Conservation (phyloP, 768 basidiomycete species). For the Grammothele lineata region DNA sequence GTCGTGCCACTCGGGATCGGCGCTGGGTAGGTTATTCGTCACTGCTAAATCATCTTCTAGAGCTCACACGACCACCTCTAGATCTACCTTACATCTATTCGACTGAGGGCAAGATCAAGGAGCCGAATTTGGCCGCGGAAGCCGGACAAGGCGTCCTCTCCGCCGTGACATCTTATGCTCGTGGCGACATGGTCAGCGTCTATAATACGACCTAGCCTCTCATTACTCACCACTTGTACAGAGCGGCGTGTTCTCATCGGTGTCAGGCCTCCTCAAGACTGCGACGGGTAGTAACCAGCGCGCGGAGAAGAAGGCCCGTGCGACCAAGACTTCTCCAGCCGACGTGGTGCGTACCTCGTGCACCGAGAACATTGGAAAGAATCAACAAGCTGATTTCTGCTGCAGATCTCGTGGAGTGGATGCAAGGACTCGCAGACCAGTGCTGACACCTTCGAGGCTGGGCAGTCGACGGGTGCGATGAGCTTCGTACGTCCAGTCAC, state of each 20-base stretch:
- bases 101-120: slow-evolving; percentile 93
- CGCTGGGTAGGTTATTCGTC: slow-evolving; percentile 36
- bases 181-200: slow-evolving; percentile 57
- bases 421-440: slow-evolving; percentile 85
- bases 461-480: slow-evolving; percentile 76
- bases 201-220: not conserved
- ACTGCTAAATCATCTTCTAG: not conserved
- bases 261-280: slow-evolving; percentile 70
- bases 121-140: slow-evolving; percentile 83
- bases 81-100: slow-evolving; percentile 64
- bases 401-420: slow-evolving; percentile 73
- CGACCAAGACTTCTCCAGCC: slow-evolving; percentile 72
- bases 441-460: slow-evolving; percentile 73
- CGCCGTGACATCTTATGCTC: slow-evolving; percentile 71
- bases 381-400: not conserved
- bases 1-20: slow-evolving; percentile 48
- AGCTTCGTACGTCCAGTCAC: slow-evolving; percentile 61
- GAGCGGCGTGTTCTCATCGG: slow-evolving; percentile 67
- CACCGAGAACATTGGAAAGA: no score
- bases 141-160: slow-evolving; percentile 85
- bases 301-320: slow-evolving; percentile 52
- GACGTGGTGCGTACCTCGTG: slow-evolving; percentile 64
- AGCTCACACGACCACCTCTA: slow-evolving; percentile 1
- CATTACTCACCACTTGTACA: not conserved
- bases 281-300: slow-evolving; percentile 64